A percentile compares a stretch with the other conserved stretches of the same genome.
Conservation (phyloP, 2,329 filamentous ascomycete species). For the Penicillium sumatraense region DNA sequence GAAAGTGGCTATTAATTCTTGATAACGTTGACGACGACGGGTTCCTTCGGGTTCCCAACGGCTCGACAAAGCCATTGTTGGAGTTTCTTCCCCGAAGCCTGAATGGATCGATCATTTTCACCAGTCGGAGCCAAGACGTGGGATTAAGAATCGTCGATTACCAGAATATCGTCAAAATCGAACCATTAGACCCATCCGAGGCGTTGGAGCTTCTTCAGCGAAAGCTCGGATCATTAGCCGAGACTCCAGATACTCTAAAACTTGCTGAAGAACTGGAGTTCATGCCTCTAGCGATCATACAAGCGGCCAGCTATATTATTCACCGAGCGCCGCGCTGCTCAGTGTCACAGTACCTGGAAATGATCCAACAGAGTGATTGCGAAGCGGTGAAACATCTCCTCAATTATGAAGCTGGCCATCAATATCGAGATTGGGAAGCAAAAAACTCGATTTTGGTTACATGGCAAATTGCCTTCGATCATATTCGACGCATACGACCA, state of each 20-base stretch:
- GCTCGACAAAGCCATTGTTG: slow-evolving; percentile 4
- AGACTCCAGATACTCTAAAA: neutral
- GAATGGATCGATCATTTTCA: slow-evolving; percentile 24
- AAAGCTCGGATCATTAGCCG: slow-evolving; percentile 24
- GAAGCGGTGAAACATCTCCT: slow-evolving; percentile 35
- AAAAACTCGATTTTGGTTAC: neutral
- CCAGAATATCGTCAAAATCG: slow-evolving; percentile 19
- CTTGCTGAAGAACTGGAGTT: slow-evolving; percentile 1
- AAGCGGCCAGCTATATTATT: slow-evolving; percentile 37
- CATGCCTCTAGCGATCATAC: slow-evolving; percentile 24
- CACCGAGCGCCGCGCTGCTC: slow-evolving; percentile 2
- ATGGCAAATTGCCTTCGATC: neutral
- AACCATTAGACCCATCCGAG: slow-evolving; percentile 31
- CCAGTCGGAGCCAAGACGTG: slow-evolving; percentile 15
- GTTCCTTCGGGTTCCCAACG: slow-evolving; percentile 11
- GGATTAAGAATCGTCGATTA: slow-evolving; percentile 14
- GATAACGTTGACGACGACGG: slow-evolving; percentile 31
- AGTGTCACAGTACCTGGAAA: slow-evolving; percentile 19
- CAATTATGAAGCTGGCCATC: slow-evolving; percentile 28
- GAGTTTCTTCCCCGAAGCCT: slow-evolving; percentile 23
- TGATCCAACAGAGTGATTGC: slow-evolving; percentile 39
- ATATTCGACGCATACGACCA: neutral
- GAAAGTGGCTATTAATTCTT: slow-evolving; percentile 30
- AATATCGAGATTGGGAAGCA: slow-evolving; percentile 27
- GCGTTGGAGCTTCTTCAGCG: slow-evolving; percentile 33